Evolutionary conservation across 176 grass and related monocot genomes (phyloP), one percentile per base, ranked within the genome.

Genomic region (Triticum turgidum): DNA sequence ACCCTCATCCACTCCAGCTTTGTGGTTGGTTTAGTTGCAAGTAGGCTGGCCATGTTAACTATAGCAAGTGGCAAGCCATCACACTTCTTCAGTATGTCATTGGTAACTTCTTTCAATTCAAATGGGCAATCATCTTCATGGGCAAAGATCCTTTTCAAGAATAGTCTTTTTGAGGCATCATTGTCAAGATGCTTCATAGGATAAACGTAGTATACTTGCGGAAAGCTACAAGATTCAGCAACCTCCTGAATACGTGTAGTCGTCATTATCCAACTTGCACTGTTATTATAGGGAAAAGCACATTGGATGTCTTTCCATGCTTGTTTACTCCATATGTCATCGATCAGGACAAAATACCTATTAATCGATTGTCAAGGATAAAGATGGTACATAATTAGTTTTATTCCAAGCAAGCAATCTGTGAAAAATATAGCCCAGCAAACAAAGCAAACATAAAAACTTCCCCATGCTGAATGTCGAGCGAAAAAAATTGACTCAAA

Each of bases 251-350:
- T 81, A 11, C 82, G 77, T 25, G 88, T 90, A 51, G 78, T 90
- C 3, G 76, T 64, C 1, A 89, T 62, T 79, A 89, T 85, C 79
- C 62, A 29, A 45, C 81, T 89, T 73, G 47, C 70, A 17, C 22
- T 18, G 2, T 71, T 82, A 18, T 77, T 82, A 1, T 86, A 10
- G 8, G 83, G 83, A 24, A 90, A 81, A 70, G 70, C 84, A 62
- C 34, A 69, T 11, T 69, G 82, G 21, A 89, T 27, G 22, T 27
- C 21, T 10, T 71, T 24, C 82, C 84, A 90, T 51, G 58, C 83
- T n/a, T 18, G 0, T 82, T 51, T 86, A 39, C 51, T 27, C 84
- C 83, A 90, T 82, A 90, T 75, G 24, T 87, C 88, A 87, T 90
- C 88, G 82, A 90, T 86, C 76, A 86, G 38, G 29, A 87, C 29